Evolutionary conservation across 257 asterid genomes (phyloP), one percentile per base, ranked within the genome.

Genomic region (Linderniella brevidens): DNA sequence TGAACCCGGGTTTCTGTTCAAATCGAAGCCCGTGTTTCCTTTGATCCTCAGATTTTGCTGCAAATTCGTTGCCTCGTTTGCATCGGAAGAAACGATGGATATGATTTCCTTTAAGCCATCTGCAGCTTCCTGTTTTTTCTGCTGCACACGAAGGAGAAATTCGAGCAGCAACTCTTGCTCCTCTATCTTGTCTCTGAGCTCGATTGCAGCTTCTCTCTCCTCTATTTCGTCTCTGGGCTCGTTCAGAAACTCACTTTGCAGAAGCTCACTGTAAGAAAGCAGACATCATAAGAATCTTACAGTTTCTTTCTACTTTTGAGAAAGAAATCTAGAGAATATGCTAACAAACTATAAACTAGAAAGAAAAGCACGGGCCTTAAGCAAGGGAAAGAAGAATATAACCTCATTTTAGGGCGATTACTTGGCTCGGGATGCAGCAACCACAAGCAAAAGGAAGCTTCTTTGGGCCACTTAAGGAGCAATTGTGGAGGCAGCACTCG

Each of bases 381-480:
- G 32, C 32, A 3, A 15, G 17, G 4, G 36, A 46, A 58, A 57
- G 60, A 58, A 36, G 32, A 6, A 62, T 53, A 63, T 53, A 63
- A 82, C 99, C 78, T 71, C 78, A 77, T 66, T 54, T 70, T 77
- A 17, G 99, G 99, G 37, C 99, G 78, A 68, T 77, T 65, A 59
- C 61, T 69, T 0, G 94, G 90, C 46, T 85, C 96, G 10, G 99
- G 99, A 54, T 90, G 99, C 66, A 85, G 69, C 75, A 90, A 64
- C 99, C 99, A 82, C 41, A 86, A 61, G 82, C 96, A 85, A 81
- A 79, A 85, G 3, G 96, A 75, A 59, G 94, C 96, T 77, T 85
- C 93, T 67, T 85, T 90, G 19, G 99, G 93, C 94, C 96, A 79
- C 68, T 74, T 85, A 43, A 85, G 79, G 51, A 90, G 94, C 73